A percentile compares a stretch with the other conserved stretches of the same genome.
Evolutionary conservation across 116 monocot genomes (phyloP).

Genomic region (Iris pallida): DNA sequence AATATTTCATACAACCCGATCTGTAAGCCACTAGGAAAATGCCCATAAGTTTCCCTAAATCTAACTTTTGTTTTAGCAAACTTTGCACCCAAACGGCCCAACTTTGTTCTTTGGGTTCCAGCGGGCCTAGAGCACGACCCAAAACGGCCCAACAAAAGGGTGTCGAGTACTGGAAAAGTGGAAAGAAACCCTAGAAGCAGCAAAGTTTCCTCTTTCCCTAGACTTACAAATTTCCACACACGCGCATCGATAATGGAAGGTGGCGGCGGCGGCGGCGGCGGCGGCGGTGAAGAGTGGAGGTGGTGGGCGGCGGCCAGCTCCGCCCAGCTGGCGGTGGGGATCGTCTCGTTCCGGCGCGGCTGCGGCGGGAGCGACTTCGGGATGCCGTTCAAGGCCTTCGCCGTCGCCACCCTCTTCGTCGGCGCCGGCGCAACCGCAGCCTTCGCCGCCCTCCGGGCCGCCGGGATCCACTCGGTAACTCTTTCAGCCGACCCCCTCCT

Average conservation of each 20-base stretch:
- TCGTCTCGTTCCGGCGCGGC: slow-evolving; percentile 51
- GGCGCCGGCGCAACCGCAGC: slow-evolving; percentile 61
- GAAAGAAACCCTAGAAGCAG: too few relatives aligned
- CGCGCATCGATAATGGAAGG: background rate
- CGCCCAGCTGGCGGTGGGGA: slow-evolving; percentile 50
- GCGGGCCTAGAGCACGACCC: too few relatives aligned
- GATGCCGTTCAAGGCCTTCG: slow-evolving; percentile 94
- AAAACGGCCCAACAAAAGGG: too few relatives aligned
- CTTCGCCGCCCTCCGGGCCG: slow-evolving; percentile 35
- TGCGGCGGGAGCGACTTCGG: slow-evolving; percentile 24
- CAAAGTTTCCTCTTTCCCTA: too few relatives aligned
- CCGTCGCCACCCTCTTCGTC: slow-evolving; percentile 71
- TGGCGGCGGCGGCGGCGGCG: slow-evolving; percentile 27
- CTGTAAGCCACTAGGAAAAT: too few relatives aligned
- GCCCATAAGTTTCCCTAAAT: too few relatives aligned
- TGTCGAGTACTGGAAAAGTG: too few relatives aligned
- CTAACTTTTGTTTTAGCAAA: too few relatives aligned
- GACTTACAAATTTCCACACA: too few relatives aligned
- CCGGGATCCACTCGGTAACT: slow-evolving; percentile 50
- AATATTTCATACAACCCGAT: too few relatives aligned
- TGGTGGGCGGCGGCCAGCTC: slow-evolving; percentile 80
- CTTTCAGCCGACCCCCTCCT: background rate
- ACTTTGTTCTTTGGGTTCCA: too few relatives aligned
- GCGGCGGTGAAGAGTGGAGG: slow-evolving; percentile 25
- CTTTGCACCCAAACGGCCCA: too few relatives aligned